phyloP scores from a whole-genome alignment of 495 filamentous ascomycete genomes.

The Aeminium ludgeri region DNA sequence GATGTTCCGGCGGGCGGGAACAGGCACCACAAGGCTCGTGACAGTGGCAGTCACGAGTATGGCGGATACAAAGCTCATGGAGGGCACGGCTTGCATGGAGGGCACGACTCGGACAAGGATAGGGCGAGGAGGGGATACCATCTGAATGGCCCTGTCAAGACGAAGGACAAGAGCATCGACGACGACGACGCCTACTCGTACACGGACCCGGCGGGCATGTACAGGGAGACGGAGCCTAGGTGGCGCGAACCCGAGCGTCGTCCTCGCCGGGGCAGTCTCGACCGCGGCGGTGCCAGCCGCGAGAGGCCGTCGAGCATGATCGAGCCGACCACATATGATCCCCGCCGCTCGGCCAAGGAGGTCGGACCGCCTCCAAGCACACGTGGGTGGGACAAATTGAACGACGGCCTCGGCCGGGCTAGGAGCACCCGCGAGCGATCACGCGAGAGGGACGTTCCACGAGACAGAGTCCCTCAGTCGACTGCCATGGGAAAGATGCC shows the following conservation, averaged over 20 bases:
- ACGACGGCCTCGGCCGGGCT: conserved; percentile 15
- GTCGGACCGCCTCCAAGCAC: conserved; percentile 25
- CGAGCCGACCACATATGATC: conserved; percentile 12
- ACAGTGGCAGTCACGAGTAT: conserved; percentile 13
- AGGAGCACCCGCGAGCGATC: conserved; percentile 19
- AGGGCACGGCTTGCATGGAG: too few relatives aligned
- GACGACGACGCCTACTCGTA: conserved; percentile 25
- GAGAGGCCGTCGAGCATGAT: conserved; percentile 23
- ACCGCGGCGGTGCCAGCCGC: conserved; percentile 16
- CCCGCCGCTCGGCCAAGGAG: conserved; percentile 10
- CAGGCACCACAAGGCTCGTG: conserved; percentile 13
- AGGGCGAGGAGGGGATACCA: conserved; percentile 18
- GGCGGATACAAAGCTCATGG: conserved; percentile 10
- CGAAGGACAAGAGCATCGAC: conserved; percentile 10
- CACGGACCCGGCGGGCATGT: conserved; percentile 27
- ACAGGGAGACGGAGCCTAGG: conserved; percentile 24
- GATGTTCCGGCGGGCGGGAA: conserved; percentile 5
- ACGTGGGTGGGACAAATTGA: conserved; percentile 26
- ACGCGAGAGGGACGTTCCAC: background rate
- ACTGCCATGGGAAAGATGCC: background rate
- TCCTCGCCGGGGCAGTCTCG: conserved; percentile 20
- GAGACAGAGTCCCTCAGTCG: conserved; percentile 3
- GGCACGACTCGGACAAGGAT: background rate
- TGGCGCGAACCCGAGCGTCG: conserved; percentile 18
- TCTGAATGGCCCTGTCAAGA: conserved; percentile 12